Conservation (phyloP, 352 stramenopile species). For the Phytophthora multivora region DNA sequence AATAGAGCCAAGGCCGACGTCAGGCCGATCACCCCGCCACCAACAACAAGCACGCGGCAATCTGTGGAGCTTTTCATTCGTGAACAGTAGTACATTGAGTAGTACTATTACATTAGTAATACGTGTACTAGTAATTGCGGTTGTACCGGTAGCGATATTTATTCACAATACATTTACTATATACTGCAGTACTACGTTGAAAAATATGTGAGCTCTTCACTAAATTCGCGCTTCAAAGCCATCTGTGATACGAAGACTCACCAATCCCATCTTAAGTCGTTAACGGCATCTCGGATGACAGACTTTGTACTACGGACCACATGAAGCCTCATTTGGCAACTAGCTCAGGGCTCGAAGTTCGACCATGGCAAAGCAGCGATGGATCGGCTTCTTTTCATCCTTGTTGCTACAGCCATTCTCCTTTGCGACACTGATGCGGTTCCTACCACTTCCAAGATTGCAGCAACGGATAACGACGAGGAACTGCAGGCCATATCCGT, state of each 20-base stretch:
- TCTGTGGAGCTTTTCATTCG: conserved; percentile 7
- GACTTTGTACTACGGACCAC: background rate
- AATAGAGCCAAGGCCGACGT: conserved; percentile 69
- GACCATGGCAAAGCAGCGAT: background rate
- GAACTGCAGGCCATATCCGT: background rate
- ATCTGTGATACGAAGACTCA: too few species aligned
- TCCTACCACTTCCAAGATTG: background rate
- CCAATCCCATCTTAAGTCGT: too few species aligned
- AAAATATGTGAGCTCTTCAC: too few species aligned
- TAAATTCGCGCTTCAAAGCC: too few species aligned
- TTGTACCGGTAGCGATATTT: too few species aligned
- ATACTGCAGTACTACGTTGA: too few species aligned
- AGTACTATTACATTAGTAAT: too few species aligned
- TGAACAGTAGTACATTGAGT: too few species aligned
- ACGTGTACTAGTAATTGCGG: too few species aligned
- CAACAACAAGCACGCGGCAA: conserved; percentile 57
- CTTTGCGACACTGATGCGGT: background rate
- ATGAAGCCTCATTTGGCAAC: background rate
- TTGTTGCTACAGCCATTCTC: background rate
- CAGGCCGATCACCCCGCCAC: conserved; percentile 71
- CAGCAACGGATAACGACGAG: background rate
- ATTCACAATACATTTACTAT: too few species aligned
- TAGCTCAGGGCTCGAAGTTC: background rate
- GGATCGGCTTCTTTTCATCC: background rate
- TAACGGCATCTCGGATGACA: background rate